These are phyloP conservation scores for Remersonia thermophila DNA, from an alignment of 2,329 filamentous ascomycete species.

Conservation along the genomic window DNA sequence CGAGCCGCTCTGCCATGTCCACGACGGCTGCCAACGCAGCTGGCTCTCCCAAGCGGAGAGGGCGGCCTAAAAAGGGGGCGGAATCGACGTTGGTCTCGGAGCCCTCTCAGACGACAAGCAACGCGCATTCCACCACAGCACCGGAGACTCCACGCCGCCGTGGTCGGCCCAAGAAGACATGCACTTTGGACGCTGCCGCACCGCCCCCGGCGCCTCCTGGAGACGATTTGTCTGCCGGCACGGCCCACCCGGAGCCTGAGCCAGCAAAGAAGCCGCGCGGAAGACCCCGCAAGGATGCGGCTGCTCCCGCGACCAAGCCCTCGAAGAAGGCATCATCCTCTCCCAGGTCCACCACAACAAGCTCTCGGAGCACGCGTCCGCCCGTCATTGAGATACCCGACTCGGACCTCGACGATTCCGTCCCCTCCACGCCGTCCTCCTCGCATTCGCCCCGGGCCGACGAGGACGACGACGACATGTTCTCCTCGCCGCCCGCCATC, in stretches of 20 bases:
- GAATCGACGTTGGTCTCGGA: not conserved
- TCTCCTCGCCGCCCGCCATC: constrained; percentile 31
- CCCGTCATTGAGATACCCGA: constrained; percentile 38
- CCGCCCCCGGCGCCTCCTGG: too few relatives aligned
- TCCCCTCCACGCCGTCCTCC: constrained; percentile 22
- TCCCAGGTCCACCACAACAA: constrained; percentile 3
- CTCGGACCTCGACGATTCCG: constrained; percentile 34
- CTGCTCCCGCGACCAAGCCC: constrained; percentile 1
- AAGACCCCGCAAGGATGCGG: constrained; percentile 19
- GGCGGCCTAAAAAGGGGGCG: constrained; percentile 24
- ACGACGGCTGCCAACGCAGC: constrained; percentile 8
- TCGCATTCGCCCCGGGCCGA: constrained; percentile 18
- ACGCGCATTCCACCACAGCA: not conserved
- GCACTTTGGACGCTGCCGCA: too few relatives aligned
- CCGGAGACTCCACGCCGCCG: not conserved
- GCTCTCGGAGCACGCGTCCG: constrained; percentile 12
- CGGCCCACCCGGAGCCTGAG: not conserved
- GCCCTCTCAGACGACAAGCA: too few relatives aligned
- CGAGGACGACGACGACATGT: constrained; percentile 18
- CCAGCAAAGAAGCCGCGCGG: constrained; percentile 15
- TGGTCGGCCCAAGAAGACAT: not conserved
- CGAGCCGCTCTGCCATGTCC: constrained; percentile 9
- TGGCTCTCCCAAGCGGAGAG: constrained; percentile 13
- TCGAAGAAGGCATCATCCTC: constrained; percentile 2
- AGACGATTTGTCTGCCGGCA: not conserved